phyloP scores from a whole-genome alignment of 2,329 filamentous ascomycete genomes.

The Didymella glomerata region DNA sequence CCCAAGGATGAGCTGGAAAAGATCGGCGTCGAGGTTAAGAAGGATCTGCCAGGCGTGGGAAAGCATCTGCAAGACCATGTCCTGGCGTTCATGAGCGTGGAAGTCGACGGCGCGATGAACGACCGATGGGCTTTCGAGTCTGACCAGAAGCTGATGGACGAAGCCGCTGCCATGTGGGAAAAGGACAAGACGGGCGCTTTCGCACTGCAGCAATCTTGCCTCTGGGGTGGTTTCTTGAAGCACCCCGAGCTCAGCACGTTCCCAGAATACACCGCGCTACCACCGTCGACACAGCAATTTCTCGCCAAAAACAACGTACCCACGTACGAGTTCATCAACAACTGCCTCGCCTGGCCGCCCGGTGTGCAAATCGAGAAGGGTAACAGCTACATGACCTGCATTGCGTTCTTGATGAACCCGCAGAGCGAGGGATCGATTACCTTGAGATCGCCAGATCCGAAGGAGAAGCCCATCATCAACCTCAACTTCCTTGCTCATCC shows the following conservation, averaged over 20 bases:
- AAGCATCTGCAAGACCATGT: conserved; percentile 58
- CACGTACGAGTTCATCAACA: conserved; percentile 62
- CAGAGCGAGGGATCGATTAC: conserved; percentile 62
- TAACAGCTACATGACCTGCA: conserved; percentile 40
- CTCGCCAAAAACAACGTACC: conserved; percentile 63
- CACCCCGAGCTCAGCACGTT: conserved; percentile 53
- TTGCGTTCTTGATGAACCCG: conserved; percentile 59
- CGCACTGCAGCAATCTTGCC: conserved; percentile 55
- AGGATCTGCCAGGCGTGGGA: conserved; percentile 55
- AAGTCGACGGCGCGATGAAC: conserved; percentile 48
- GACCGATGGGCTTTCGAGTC: conserved; percentile 54
- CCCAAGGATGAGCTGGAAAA: conserved; percentile 53
- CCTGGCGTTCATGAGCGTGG: conserved; percentile 57
- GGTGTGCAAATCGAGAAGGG: conserved; percentile 44
- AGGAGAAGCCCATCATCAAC: conserved; percentile 62
- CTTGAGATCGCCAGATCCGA: conserved; percentile 62
- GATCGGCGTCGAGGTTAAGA: conserved; percentile 54
- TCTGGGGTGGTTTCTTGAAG: conserved; percentile 64
- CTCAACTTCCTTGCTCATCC: conserved; percentile 62
- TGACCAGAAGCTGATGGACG: conserved; percentile 45
- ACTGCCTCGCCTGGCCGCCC: conserved; percentile 36
- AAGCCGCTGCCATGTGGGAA: conserved; percentile 57
- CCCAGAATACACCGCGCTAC: conserved; percentile 57
- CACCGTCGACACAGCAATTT: conserved; percentile 54
- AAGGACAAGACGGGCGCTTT: conserved; percentile 45